Conservation (phyloP, 1,139 yeast genomes). For the Eremothecium coryli region DNA sequence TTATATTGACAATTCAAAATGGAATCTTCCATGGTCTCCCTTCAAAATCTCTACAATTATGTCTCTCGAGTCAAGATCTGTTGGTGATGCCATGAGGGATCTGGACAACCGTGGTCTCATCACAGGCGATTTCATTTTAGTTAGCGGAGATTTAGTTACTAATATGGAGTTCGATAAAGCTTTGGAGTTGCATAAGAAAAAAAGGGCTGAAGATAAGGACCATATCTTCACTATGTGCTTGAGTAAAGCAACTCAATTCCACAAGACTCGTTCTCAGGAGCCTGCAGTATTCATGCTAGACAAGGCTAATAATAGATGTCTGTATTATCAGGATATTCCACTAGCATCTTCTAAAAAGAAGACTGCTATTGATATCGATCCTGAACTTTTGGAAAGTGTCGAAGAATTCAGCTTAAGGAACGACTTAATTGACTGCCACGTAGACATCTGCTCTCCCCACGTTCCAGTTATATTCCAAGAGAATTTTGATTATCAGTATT, state of each 20-base stretch:
- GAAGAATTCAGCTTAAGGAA: slow-evolving; percentile 76
- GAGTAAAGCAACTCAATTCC: slow-evolving; percentile 76
- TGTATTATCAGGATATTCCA: slow-evolving; percentile 72
- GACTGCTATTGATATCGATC: slow-evolving; percentile 61
- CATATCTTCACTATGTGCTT: slow-evolving; percentile 91
- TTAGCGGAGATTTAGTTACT: slow-evolving; percentile 91
- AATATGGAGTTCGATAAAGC: slow-evolving; percentile 74
- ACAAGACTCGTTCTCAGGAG: slow-evolving; percentile 71
- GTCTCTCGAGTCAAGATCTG: slow-evolving; percentile 83
- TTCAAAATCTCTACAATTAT: slow-evolving; percentile 68
- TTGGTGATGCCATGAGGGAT: slow-evolving; percentile 96
- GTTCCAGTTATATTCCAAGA: slow-evolving; percentile 95
- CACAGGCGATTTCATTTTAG: slow-evolving; percentile 77
- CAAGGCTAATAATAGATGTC: slow-evolving; percentile 60
- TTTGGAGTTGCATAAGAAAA: slow-evolving; percentile 61
- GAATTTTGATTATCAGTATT: slow-evolving; percentile 83
- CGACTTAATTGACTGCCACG: slow-evolving; percentile 91
- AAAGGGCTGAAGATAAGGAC: slow-evolving; percentile 69
- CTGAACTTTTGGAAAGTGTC: slow-evolving; percentile 70
- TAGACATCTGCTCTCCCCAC: slow-evolving; percentile 89
- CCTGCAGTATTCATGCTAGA: slow-evolving; percentile 83
- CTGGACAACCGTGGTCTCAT: slow-evolving; percentile 84
- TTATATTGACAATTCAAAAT: slow-evolving; percentile 74
- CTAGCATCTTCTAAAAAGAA: slow-evolving; percentile 45
- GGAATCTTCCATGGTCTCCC: slow-evolving; percentile 69